Base-by-base conservation (phyloP, 2,329 filamentous ascomycete genomes). In the Leptoxyphium fumago region DNA sequence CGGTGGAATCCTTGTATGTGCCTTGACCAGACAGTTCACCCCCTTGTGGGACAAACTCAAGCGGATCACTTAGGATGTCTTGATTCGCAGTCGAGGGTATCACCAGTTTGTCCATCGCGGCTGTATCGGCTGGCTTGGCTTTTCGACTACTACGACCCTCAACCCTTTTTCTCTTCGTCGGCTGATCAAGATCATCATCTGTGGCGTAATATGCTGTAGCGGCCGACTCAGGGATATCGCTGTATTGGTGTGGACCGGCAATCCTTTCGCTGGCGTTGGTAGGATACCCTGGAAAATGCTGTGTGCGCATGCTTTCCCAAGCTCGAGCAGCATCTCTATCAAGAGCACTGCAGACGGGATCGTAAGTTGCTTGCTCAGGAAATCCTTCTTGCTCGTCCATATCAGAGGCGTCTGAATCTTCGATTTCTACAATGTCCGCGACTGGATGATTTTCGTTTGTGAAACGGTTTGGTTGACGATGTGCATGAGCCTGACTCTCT, bases 301-400 rank as follows among this genome's bases (percentile, higher is more conserved):
- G 21, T 26, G 21, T 26, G 21, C 7, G 21, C 21, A 26, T 26
- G n/a, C 48, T 51, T 41, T 41, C 42, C 5, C 26, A 38, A 14
- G 48, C 53, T 7, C 52, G 47, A 6, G 49, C 47, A 17, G 52
- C 52, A 29, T 55, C 52, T 28, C 52, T 46, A 11, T 55, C 52
- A 2, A 55, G 45, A n/a, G 52, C 52, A 11, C 48, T 45, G 42
- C 44, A 44, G 5, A 45, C 51, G 34, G 52, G 52, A 38, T 55
- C 52, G 42, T 47, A 55, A 10, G 51, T 52, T 17, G 39, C 42
- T 40, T 32, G 45, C 13, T 32, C 39, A 10, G 46, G 43, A 15
- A 46, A 34, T 36, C 47, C 42, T 15, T 45, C 21, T 10, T 47
- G 39, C n/a, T 47, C 39, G 38, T 48, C 40, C 15, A 41, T 36